Conservation (phyloP, 306 rosid genomes). For the Quercus aquifolioides region DNA sequence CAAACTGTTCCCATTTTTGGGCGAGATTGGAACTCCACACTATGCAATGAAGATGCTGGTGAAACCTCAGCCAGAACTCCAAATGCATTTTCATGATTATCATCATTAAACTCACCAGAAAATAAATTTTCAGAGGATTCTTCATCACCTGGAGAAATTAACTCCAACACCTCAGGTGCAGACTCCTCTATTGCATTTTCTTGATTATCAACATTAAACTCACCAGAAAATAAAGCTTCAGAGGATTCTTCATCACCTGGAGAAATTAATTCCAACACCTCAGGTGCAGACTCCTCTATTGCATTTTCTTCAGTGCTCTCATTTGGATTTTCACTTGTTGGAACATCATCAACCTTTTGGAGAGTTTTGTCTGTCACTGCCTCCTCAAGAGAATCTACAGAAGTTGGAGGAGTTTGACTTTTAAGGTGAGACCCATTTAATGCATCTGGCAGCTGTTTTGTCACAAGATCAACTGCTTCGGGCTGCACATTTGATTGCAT, state of each 20-base stretch:
- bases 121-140: slow-evolving; percentile 30
- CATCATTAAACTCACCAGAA: slow-evolving; percentile 11
- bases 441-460: slow-evolving; percentile 27
- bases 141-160: slow-evolving; percentile 20
- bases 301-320: slow-evolving; percentile 29
- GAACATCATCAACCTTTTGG: slow-evolving; percentile 27
- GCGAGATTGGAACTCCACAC: neutral
- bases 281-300: slow-evolving; percentile 10
- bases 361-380: slow-evolving; percentile 18
- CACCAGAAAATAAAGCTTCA: slow-evolving; percentile 19
- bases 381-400: slow-evolving; percentile 19
- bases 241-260: slow-evolving; percentile 26
- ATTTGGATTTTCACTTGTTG: slow-evolving; percentile 25
- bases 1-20: neutral
- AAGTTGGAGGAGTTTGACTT: slow-evolving; percentile 17
- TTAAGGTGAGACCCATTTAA: slow-evolving; percentile 10
- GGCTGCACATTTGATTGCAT: slow-evolving; percentile 27
- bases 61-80: slow-evolving; percentile 16
- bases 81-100: slow-evolving; percentile 4
- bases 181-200: slow-evolving; percentile 21
- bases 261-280: slow-evolving; percentile 22
- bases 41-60: slow-evolving; percentile 9
- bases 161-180: slow-evolving; percentile 15
- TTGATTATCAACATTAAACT: slow-evolving; percentile 10
- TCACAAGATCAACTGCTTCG: slow-evolving; percentile 22